Evolutionary conservation across 2,329 filamentous ascomycete genomes (phyloP).

Genomic region (Aspergillus sojae): DNA sequence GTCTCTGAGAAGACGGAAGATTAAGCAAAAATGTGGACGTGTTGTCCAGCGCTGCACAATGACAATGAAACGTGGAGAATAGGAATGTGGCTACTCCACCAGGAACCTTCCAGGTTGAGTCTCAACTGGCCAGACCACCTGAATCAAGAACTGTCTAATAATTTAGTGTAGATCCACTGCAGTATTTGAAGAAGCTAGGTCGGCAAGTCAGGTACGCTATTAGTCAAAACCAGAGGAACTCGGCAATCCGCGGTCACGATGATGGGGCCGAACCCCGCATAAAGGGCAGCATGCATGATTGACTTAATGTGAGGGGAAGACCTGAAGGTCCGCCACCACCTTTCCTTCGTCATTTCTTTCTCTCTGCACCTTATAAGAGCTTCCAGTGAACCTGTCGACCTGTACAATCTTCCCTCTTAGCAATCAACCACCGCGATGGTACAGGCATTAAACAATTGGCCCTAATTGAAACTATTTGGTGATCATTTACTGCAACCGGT

Average conservation of each 20-base stretch:
- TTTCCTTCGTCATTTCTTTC: background rate
- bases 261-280: conserved; percentile 1
- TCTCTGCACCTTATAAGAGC: background rate
- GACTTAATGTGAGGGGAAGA: background rate
- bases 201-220: background rate
- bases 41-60: too few relatives aligned
- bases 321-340: background rate
- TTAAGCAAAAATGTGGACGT: too few relatives aligned
- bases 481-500: background rate
- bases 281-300: background rate
- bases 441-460: background rate
- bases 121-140: background rate
- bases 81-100: background rate
- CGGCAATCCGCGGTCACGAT: background rate
- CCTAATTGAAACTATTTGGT: background rate
- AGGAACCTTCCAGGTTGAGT: background rate
- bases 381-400: background rate
- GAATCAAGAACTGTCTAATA: background rate
- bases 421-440: background rate
- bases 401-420: background rate
- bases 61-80: background rate
- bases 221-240: background rate
- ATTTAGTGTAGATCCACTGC: background rate
- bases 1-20: background rate
- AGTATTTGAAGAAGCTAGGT: background rate